phyloP scores from a whole-genome alignment of 2,329 filamentous ascomycete genomes.

The Fusarium tuaranense region DNA sequence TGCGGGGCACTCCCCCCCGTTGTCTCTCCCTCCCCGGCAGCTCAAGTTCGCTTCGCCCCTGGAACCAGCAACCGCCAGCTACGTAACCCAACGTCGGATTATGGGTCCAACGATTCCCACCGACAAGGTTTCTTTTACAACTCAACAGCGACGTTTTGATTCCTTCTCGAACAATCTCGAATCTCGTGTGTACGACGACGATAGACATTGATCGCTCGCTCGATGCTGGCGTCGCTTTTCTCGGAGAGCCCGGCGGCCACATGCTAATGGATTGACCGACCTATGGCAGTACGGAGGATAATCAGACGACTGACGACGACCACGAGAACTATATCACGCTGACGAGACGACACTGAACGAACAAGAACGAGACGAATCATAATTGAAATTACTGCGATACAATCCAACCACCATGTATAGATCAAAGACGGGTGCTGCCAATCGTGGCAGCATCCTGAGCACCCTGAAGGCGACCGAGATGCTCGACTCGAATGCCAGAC shows the following conservation, averaged over 20 bases:
- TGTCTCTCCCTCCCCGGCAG: neutral
- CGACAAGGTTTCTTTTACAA: constrained; percentile 18
- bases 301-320: constrained; percentile 21
- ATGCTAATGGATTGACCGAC: constrained; percentile 34
- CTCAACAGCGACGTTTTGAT: neutral
- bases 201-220: neutral
- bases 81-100: constrained; percentile 20
- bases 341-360: neutral
- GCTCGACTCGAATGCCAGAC: constrained; percentile 78
- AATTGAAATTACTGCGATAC: constrained; percentile 12
- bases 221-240: constrained; percentile 32
- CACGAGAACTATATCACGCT: neutral
- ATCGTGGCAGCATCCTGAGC: constrained; percentile 71
- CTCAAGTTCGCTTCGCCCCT: neutral
- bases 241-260: constrained; percentile 30
- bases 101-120: constrained; percentile 1
- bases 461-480: constrained; percentile 86
- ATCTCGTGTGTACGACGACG: neutral
- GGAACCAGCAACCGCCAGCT: constrained; percentile 20
- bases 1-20: constrained; percentile 29
- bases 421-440: constrained; percentile 54
- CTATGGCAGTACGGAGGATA: constrained; percentile 25
- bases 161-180: neutral
- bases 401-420: constrained; percentile 53
- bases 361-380: neutral